phyloP scores from a whole-genome alignment of 1,284 basidiomycete genomes.

The Cerioporus squamosus region DNA sequence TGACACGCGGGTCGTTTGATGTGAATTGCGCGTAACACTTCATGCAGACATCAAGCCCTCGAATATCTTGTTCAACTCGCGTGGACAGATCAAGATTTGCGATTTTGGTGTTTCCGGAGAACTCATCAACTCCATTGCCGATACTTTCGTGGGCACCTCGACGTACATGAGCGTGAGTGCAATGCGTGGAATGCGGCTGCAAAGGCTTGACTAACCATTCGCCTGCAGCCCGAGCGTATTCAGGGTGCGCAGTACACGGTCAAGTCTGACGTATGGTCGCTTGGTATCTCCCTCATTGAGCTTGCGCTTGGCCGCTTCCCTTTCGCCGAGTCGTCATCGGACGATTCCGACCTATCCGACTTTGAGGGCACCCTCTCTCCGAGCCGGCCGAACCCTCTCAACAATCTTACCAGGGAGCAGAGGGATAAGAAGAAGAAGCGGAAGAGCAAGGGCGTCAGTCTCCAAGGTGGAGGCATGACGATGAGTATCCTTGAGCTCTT shows the following conservation, averaged over 20 bases:
- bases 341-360: slow-evolving; percentile 71
- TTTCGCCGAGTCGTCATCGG: slow-evolving; percentile 73
- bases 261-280: slow-evolving; percentile 97
- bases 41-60: slow-evolving; percentile 98
- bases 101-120: slow-evolving; percentile 99
- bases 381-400: slow-evolving; percentile 44
- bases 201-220: too few species aligned
- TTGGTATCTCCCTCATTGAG: slow-evolving; percentile 95
- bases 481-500: slow-evolving; percentile 97
- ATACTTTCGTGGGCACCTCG: slow-evolving; percentile 98
- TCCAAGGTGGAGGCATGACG: slow-evolving; percentile 90
- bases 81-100: slow-evolving; percentile 96
- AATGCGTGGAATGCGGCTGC: too few species aligned
- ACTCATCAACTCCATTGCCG: slow-evolving; percentile 97
- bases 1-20: neutral
- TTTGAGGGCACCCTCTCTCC: slow-evolving; percentile 73
- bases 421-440: slow-evolving; percentile 53
- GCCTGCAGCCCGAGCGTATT: slow-evolving; percentile 90
- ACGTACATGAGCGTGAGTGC: slow-evolving; percentile 97
- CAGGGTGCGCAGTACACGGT: slow-evolving; percentile 98
- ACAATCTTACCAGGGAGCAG: slow-evolving; percentile 43
- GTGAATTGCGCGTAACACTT: neutral
- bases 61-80: slow-evolving; percentile 94
- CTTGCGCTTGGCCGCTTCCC: slow-evolving; percentile 93
- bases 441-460: slow-evolving; percentile 83